Evolutionary conservation across 306 rosid genomes (phyloP).

Genomic region (Inga leiocalycina): DNA sequence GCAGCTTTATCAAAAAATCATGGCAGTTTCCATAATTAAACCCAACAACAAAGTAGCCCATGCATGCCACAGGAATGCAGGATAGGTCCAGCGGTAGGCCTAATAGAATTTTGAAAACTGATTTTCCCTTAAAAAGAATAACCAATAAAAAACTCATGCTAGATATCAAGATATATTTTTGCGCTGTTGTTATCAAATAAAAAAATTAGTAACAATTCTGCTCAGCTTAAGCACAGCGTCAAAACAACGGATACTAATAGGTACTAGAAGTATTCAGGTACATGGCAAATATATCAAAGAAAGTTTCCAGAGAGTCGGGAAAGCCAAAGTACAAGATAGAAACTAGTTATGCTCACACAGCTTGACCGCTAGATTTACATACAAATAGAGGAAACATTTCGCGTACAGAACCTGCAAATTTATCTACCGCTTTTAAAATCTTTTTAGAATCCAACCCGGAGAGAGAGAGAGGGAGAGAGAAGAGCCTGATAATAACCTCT

Average conservation of each 20-base stretch:
- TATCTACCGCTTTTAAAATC: constrained; percentile 26
- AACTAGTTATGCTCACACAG: constrained; percentile 37
- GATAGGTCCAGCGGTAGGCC: background rate
- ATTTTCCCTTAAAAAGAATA: background rate
- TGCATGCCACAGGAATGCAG: background rate
- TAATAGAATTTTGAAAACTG: background rate
- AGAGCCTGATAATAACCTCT: background rate
- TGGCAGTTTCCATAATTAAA: background rate
- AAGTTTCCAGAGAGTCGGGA: constrained; percentile 22
- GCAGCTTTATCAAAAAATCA: background rate
- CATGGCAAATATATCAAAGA: constrained; percentile 5
- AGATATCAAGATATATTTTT: background rate
- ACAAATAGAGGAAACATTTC: constrained; percentile 11
- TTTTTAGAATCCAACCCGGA: constrained; percentile 20
- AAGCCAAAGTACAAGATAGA: constrained; percentile 34
- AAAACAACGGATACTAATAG: background rate
- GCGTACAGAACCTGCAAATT: constrained; percentile 38
- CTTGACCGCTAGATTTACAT: constrained; percentile 34
- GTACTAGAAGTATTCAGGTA: constrained; percentile 10
- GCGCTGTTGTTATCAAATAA: background rate
- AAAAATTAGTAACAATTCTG: background rate
- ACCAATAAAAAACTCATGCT: background rate
- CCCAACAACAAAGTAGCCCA: background rate
- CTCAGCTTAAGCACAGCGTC: background rate
- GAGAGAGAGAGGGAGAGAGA: background rate